phyloP scores from a whole-genome alignment of 495 filamentous ascomycete genomes.

The Penicillium coffeae region DNA sequence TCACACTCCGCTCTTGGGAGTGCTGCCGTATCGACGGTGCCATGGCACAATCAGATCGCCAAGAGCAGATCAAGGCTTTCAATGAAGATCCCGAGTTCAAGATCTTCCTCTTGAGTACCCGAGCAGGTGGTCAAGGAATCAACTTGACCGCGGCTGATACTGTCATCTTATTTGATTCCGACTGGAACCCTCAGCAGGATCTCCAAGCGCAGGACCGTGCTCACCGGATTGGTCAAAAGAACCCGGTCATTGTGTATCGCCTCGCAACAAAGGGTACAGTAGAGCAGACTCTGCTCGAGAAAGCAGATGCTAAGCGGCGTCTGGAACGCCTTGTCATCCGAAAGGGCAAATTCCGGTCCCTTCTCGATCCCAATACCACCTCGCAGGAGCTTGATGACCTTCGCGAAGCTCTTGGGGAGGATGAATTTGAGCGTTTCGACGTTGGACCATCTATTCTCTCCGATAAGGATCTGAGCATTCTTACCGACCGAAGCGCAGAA shows the following conservation, averaged over 20 bases:
- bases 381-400: conserved; percentile 43
- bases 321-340: conserved; percentile 94
- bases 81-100: conserved; percentile 97
- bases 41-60: conserved; percentile 82
- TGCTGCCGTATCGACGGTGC: conserved; percentile 90
- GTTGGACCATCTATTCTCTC: conserved; percentile 62
- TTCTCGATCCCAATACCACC: conserved; percentile 38
- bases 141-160: conserved; percentile 97
- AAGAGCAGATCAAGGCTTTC: conserved; percentile 97
- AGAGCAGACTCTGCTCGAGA: conserved; percentile 96
- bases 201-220: conserved; percentile 98
- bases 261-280: conserved; percentile 91
- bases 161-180: conserved; percentile 98
- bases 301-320: conserved; percentile 84
- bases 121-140: conserved; percentile 87
- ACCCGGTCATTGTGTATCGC: conserved; percentile 97
- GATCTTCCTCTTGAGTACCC: conserved; percentile 85
- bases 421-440: conserved; percentile 57
- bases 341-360: conserved; percentile 69
- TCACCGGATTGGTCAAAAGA: conserved; percentile 98
- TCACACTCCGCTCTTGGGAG: conserved; percentile 86
- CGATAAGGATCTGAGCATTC: conserved; percentile 68
- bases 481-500: conserved; percentile 82
- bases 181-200: conserved; percentile 99
- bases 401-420: conserved; percentile 43